Percentiles rank a stretch among this genome's conserved stretches.
phyloP scores from a whole-genome alignment of 805 yeast genomes.

The Barnettozyma californica region DNA sequence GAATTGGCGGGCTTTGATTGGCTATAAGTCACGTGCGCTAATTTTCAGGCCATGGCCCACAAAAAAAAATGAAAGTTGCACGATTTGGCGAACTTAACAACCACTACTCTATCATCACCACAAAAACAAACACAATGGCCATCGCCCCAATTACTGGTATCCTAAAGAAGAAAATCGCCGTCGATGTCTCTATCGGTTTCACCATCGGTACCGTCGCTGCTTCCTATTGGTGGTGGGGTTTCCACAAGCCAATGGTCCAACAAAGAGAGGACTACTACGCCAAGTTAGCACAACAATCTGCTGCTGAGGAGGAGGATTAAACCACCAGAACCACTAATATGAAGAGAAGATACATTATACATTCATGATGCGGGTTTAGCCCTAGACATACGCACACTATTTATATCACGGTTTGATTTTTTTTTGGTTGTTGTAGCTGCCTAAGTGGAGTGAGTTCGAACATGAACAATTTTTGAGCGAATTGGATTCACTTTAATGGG shows the following conservation, averaged over 20 bases:
- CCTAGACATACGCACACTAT: background rate
- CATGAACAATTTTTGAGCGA: too few species aligned
- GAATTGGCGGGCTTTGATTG: slow-evolving; percentile 15
- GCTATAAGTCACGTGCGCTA: slow-evolving; percentile 11
- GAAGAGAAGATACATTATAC: background rate
- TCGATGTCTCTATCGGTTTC: slow-evolving; percentile 72
- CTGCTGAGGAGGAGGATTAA: slow-evolving; percentile 15
- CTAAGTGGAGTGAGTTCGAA: background rate
- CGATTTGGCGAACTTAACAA: slow-evolving; percentile 3
- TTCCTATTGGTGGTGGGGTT: slow-evolving; percentile 77
- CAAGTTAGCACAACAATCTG: slow-evolving; percentile 20
- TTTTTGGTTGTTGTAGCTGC: background rate
- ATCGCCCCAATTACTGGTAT: slow-evolving; percentile 84
- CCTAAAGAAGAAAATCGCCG: slow-evolving; percentile 71
- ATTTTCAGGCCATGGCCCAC: background rate
- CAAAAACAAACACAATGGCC: slow-evolving; percentile 43
- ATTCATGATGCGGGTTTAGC: background rate
- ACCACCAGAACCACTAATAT: background rate
- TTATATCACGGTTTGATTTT: slow-evolving; percentile 5
- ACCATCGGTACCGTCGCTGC: slow-evolving; percentile 58
- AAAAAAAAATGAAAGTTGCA: slow-evolving; percentile 4
- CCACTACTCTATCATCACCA: background rate
- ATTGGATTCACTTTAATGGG: too few species aligned
- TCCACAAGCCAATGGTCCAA: slow-evolving; percentile 69
- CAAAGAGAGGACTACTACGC: slow-evolving; percentile 80